A percentile compares a stretch with the other conserved stretches of the same genome.
Evolutionary conservation across 2,329 filamentous ascomycete genomes (phyloP).

Genomic region (Nemania diffusa): DNA sequence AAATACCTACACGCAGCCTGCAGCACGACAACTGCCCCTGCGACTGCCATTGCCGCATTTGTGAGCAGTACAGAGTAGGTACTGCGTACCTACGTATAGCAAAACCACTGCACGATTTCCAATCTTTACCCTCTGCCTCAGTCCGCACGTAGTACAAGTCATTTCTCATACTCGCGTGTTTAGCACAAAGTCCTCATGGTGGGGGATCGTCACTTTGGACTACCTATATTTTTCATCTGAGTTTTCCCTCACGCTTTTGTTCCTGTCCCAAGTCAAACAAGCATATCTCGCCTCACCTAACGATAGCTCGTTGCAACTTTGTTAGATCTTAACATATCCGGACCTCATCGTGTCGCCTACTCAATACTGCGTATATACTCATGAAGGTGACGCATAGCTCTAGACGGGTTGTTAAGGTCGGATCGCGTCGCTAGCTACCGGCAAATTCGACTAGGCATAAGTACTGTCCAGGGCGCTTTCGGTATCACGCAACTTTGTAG

Average conservation of each 20-base stretch:
- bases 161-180: constrained; percentile 7
- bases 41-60: neutral
- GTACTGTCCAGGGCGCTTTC: constrained; percentile 2
- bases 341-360: neutral
- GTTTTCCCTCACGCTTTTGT: neutral
- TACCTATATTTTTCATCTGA: neutral
- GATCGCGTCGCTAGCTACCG: constrained; percentile 20
- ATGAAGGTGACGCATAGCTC: constrained; percentile 23
- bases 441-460: constrained; percentile 21
- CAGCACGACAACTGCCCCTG: constrained; percentile 24
- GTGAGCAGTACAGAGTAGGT: no score
- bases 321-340: constrained; percentile 20
- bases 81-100: constrained; percentile 7
- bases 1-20: constrained; percentile 30
- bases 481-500: constrained; percentile 13
- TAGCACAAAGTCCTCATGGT: constrained; percentile 15
- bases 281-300: constrained; percentile 2
- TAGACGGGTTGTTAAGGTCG: constrained; percentile 11
- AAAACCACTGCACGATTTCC: constrained; percentile 15
- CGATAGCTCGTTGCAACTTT: neutral
- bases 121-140: neutral
- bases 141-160: neutral
- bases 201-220: constrained; percentile 28
- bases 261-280: constrained; percentile 11
- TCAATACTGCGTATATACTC: no score